These are phyloP conservation scores for Brasilioporus rufonigricans DNA, from an alignment of 768 basidiomycete genomes.

Conservation along the genomic window DNA sequence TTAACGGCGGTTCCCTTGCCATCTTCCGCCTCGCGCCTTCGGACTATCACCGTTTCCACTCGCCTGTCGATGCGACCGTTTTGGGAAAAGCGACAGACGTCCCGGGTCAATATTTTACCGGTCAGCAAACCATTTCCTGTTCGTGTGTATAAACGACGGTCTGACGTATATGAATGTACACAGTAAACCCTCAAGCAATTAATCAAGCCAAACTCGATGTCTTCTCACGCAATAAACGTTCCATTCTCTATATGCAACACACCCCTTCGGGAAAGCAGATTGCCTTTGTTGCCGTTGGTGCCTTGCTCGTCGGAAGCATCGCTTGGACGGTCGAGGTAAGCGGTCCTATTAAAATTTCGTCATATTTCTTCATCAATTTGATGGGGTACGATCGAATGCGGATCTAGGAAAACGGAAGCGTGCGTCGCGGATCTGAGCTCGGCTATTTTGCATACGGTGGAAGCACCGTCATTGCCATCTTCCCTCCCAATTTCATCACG, in stretches of 20 bases:
- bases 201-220: constrained; percentile 65
- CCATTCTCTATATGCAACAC: constrained; percentile 53
- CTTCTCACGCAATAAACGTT: constrained; percentile 61
- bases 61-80: constrained; percentile 58
- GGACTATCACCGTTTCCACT: constrained; percentile 82
- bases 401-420: constrained; percentile 39
- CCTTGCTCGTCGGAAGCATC: constrained; percentile 78
- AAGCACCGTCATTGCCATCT: constrained; percentile 64
- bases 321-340: constrained; percentile 49
- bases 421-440: constrained; percentile 66
- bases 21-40: constrained; percentile 76
- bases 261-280: constrained; percentile 44
- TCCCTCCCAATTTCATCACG: constrained; percentile 50
- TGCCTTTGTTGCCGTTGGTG: constrained; percentile 75
- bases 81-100: constrained; percentile 41
- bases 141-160: neutral
- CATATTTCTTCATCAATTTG: no score
- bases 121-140: constrained; percentile 26
- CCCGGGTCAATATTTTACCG: constrained; percentile 61
- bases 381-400: neutral
- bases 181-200: constrained; percentile 77
- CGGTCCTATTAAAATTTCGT: no score
- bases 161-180: neutral
- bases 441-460: constrained; percentile 76
- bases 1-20: constrained; percentile 51